Base-by-base conservation (phyloP, 306 rosid species). In the barrel medic (Medicago truncatula) region DNA sequence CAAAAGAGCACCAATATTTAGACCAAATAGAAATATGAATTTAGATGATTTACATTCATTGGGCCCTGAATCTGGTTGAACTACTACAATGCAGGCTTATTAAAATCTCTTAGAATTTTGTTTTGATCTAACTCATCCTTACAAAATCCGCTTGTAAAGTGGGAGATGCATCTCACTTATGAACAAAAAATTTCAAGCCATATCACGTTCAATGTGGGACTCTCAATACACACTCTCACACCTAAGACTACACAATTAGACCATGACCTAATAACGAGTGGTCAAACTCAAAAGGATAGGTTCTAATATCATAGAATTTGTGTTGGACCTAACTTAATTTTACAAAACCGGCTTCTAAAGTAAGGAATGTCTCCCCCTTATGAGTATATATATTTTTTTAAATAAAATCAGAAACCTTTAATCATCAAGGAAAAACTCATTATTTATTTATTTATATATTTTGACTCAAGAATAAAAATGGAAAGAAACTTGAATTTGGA, bases 11-110 rank as follows among this genome's bases (percentile, higher is more conserved):
- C 7, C 38, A 34, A 34, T 34, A 4, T 34, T 34, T 34, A 34
- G 38, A 34, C 38, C 38, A 34, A 71, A 72, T 5, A 76, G 64
- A 81, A 75, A 62, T 53, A 59, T 54, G 53, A 70, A 28, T 15
- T 71, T 70, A 54, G 81, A 17, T 50, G 54, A 11, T 9, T 25
- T 68, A 28, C 72, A 44, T 75, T 25, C 67, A 36, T 25, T 74
- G 56, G 66, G 15, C 17, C 13, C 20, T 34, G 43, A 67, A 62
- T 57, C 56, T 36, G 40, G 58, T 47, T 43, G 67, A 20, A 46
- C 16, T 5, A 58, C 70, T 67, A 70, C 47, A 72, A 10, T 21
- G 40, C 28, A 25, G 78, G 70, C 39, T 67, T 38, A 9, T 54
- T 66, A 56, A 50, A 50, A n/a, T n/a, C 57, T 49, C 8, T 50